phyloP scores from a whole-genome alignment of 2,329 filamentous ascomycete species.

The Colletotrichum agaves region DNA sequence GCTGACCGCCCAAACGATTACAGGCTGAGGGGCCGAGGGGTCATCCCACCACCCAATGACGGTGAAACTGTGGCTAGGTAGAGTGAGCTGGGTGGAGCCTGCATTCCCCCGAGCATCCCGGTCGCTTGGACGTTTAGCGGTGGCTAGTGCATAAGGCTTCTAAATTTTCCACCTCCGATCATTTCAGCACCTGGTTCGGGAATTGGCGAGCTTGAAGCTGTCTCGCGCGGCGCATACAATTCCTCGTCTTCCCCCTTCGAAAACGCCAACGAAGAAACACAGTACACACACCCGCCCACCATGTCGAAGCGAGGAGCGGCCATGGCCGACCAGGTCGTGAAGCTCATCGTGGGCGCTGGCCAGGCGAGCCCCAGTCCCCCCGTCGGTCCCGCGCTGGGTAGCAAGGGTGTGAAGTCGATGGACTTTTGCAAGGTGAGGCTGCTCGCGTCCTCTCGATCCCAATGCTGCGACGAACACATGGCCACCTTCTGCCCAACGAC shows the following conservation, averaged over 20 bases:
- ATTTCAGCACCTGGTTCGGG: conserved; percentile 12
- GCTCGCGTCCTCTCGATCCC: background rate
- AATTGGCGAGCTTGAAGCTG: background rate
- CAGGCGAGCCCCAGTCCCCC: conserved; percentile 95
- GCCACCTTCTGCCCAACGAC: conserved; percentile 27
- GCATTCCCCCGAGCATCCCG: conserved; percentile 32
- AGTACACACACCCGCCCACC: conserved; percentile 32
- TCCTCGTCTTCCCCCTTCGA: background rate
- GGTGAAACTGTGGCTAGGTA: conserved; percentile 38
- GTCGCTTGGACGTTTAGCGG: conserved; percentile 36
- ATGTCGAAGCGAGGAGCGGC: conserved; percentile 64
- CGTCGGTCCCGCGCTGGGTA: conserved; percentile 94
- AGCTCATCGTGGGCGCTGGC: conserved; percentile 96
- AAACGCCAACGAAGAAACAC: conserved; percentile 34
- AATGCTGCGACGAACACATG: conserved; percentile 27
- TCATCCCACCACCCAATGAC: conserved; percentile 38
- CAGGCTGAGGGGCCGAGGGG: conserved; percentile 35
- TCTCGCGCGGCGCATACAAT: conserved; percentile 24
- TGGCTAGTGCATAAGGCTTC: conserved; percentile 37
- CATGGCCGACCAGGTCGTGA: conserved; percentile 80
- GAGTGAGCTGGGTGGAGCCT: conserved; percentile 24
- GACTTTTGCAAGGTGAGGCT: conserved; percentile 93
- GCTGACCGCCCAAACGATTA: conserved; percentile 32
- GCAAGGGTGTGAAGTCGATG: conserved; percentile 98
- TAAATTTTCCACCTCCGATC: conserved; percentile 37